Base-by-base conservation (phyloP, 805 yeast species). In the Yamadazyma laniorum region DNA sequence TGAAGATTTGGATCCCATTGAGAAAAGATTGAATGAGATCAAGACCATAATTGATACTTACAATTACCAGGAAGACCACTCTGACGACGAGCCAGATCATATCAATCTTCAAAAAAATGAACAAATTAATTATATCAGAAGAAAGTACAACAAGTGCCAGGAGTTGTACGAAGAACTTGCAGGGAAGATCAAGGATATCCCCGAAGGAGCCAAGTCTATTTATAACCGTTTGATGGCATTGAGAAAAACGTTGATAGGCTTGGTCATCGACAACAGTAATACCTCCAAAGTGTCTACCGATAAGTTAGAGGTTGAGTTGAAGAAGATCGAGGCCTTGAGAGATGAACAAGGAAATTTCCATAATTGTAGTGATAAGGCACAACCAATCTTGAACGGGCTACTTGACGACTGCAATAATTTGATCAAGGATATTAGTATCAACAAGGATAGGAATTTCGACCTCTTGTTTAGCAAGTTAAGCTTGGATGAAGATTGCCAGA, bases 361-460 rank as follows among this genome's bases (percentile, higher is more conserved):
- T 27, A 29, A 39, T 36, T 18, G 31, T 15, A 47, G 42, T 32
- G 27, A 40, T 12, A 38, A 33, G 15, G 47, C 59, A 11, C 74
- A 69, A 42, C 70, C 69, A 26, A 80, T 82, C 1, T 59, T 84
- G 35, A 82, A 83, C 53, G 91, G 90, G 6, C 65, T 89, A 30
- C 66, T 87, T 18, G 96, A 88, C 59, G 95, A 88, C 55, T 86
- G 96, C 57, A 80, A 81, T 55, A 81, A 80, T 48, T 69, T 87
- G 42, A 63, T 88, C 29, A 75, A 74, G 41, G 96, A 90, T 65
- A 65, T 87, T 33, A 58, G 64, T 32, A 75, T 82, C 27, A 75
- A 64, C 43, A 57, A 56, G 31, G 63, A 60, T 40, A 35, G 51
- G 21, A 36, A 35, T 25, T 38, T 45, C 18, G 41, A 43, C 19